Percentiles rank a stretch among this genome's conserved stretches.
These are phyloP conservation scores for Sclerotinia subarctica DNA, from an alignment of 2,329 filamentous ascomycete genomes.

Conservation along the genomic window DNA sequence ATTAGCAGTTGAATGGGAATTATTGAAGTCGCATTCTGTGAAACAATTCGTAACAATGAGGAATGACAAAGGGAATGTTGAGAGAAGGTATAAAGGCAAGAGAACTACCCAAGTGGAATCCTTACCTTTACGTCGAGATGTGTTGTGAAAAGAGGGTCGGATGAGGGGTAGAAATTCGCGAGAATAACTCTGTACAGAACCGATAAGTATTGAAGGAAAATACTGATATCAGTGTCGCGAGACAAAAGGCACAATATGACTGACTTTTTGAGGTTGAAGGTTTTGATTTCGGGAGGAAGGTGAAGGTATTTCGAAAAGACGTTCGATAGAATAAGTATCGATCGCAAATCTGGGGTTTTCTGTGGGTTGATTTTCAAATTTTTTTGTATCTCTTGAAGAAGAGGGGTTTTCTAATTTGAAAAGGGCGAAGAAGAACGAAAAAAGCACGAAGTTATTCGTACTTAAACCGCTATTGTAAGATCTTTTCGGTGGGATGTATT, in stretches of 20 bases:
- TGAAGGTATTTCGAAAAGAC: slow-evolving; percentile 17
- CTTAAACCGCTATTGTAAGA: slow-evolving; percentile 36
- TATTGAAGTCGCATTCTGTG: neutral
- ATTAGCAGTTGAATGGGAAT: slow-evolving; percentile 22
- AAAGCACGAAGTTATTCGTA: slow-evolving; percentile 37
- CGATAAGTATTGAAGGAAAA: neutral
- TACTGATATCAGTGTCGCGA: slow-evolving; percentile 22
- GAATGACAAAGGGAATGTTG: slow-evolving; percentile 5
- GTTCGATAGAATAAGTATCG: slow-evolving; percentile 23
- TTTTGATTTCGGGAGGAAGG: slow-evolving; percentile 23
- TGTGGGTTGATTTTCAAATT: slow-evolving; percentile 41
- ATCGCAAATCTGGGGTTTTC: slow-evolving; percentile 35
- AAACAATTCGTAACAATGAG: neutral
- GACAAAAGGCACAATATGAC: slow-evolving; percentile 3
- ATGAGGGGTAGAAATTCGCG: slow-evolving; percentile 23
- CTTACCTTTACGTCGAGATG: slow-evolving; percentile 32
- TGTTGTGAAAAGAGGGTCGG: slow-evolving; percentile 25
- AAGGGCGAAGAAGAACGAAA: slow-evolving; percentile 40
- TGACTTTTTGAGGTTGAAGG: neutral
- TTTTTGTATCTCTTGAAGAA: slow-evolving; percentile 39
- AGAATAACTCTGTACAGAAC: slow-evolving; percentile 29
- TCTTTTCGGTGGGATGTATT: slow-evolving; percentile 24
- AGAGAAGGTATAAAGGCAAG: slow-evolving; percentile 17
- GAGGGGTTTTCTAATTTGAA: slow-evolving; percentile 37
- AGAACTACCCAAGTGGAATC: slow-evolving; percentile 14